Base-by-base conservation (phyloP, 2,329 filamentous ascomycete genomes). In the Whalleya microplaca region DNA sequence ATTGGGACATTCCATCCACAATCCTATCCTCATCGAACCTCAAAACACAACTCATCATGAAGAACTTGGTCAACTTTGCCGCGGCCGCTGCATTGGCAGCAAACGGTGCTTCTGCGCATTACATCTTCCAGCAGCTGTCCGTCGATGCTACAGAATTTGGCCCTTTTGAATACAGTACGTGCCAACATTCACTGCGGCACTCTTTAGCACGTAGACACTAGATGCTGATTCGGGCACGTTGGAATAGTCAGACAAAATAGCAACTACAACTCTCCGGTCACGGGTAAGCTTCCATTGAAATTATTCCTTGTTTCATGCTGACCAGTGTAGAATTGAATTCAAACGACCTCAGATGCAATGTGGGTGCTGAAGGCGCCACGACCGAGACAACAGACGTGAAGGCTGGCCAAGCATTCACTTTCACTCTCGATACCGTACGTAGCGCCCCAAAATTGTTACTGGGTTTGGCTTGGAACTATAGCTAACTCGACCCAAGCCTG, bases 231-330 rank as follows among this genome's bases (percentile, higher is more conserved):
- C 12, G 7, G 47, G 10, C 19, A 21, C 9, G 10, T 20, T 21
- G 45, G 6, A 48, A 64, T 45, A 71, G 69, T 81, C 64, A 73
- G 78, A 46, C 69, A 75, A 58, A 80, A 80, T 70, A 74, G 69
- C 54, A 81, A 80, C 75, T 71, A 75, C 63, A 80, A 80, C 72
- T 78, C 75, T 6, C 78, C 77, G 5, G 77, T 80, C 18, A 79
- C 75, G 14, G 71, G 69, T 68, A 61, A 32, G 55, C 32, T 21
- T 20, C 9, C 19, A 37, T 12, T 37, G 6, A 14, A 37, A 6
- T 3, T 16, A n/a, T 7, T 12, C n/a, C 18, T 21, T 23, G 2
- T 9, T 32, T 21, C 20, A 4, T 10, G n/a, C 56, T 66, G 32
- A 69, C 45, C 23, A 19, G 10, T 43, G 1, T n/a, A 73, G 72